Evolutionary conservation across 1,284 basidiomycete species (phyloP).

Genomic region (Somion occarium): DNA sequence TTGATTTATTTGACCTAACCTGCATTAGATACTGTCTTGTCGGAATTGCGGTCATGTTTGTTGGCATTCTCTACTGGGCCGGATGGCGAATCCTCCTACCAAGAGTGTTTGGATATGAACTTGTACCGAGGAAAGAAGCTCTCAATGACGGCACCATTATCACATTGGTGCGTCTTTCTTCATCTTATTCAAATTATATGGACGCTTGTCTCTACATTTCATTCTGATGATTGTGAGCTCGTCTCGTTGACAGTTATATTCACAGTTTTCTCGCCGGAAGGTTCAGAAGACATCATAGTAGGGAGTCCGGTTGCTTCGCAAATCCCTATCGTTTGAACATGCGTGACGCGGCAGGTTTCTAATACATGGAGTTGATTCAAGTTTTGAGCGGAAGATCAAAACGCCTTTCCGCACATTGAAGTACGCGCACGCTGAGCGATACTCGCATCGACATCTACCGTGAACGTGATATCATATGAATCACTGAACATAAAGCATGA

Average conservation of each 20-base stretch:
- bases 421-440: too few relatives aligned
- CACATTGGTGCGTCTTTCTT: constrained; percentile 37
- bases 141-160: constrained; percentile 54
- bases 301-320: too few relatives aligned
- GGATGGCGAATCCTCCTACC: constrained; percentile 49
- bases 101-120: constrained; percentile 42
- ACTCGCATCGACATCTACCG: too few relatives aligned
- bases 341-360: too few relatives aligned
- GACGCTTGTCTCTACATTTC: neutral
- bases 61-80: constrained; percentile 51
- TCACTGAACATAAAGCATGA: too few relatives aligned
- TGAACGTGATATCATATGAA: too few relatives aligned
- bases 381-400: too few relatives aligned
- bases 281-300: constrained; percentile 7
- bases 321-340: too few relatives aligned
- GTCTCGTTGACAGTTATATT: neutral
- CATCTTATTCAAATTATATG: neutral
- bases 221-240: neutral
- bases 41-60: constrained; percentile 44
- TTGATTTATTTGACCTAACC: neutral
- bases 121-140: constrained; percentile 41
- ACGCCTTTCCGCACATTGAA: too few relatives aligned
- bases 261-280: constrained; percentile 15
- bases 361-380: too few relatives aligned
- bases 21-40: constrained; percentile 46